phyloP scores from a whole-genome alignment of 768 basidiomycete species.

The Suillus luteus region DNA sequence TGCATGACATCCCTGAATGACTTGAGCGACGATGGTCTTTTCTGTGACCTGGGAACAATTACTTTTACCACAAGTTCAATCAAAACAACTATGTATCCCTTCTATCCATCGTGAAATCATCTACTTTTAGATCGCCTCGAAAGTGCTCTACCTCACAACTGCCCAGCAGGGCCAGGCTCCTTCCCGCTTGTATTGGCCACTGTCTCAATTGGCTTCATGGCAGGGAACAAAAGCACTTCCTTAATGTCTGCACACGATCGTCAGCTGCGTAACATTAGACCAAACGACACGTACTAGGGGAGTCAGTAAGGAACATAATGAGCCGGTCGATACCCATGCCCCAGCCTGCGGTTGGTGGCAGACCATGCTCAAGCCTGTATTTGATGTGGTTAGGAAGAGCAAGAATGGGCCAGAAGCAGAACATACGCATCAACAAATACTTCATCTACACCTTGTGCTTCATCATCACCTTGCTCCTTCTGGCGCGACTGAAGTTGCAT shows the following conservation, averaged over 20 bases:
- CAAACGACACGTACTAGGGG: conserved; percentile 63
- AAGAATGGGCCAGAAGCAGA: conserved; percentile 8
- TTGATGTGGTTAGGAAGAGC: not conserved
- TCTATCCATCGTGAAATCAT: not conserved
- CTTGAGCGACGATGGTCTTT: not conserved
- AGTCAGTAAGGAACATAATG: conserved; percentile 98
- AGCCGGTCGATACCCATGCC: conserved; percentile 94
- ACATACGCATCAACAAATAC: conserved; percentile 92
- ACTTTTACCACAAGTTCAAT: not conserved
- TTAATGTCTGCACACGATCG: conserved; percentile 74
- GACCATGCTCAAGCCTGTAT: conserved; percentile 87
- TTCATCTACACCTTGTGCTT: conserved; percentile 97
- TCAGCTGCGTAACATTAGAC: conserved; percentile 10
- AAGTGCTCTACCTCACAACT: conserved; percentile 8
- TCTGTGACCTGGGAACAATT: not conserved
- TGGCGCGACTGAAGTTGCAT: conserved; percentile 60
- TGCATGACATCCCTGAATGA: not conserved
- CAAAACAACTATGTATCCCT: conserved; percentile 1
- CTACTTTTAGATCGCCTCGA: conserved; percentile 7
- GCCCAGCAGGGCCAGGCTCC: conserved; percentile 31
- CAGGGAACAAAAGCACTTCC: conserved; percentile 95
- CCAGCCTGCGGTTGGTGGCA: conserved; percentile 98
- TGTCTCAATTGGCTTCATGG: conserved; percentile 85
- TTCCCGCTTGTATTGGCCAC: conserved; percentile 37
- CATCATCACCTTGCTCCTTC: conserved; percentile 97